Evolutionary conservation across 129 eudicot genomes (phyloP).

Genomic region (Escallonia herrerae): DNA sequence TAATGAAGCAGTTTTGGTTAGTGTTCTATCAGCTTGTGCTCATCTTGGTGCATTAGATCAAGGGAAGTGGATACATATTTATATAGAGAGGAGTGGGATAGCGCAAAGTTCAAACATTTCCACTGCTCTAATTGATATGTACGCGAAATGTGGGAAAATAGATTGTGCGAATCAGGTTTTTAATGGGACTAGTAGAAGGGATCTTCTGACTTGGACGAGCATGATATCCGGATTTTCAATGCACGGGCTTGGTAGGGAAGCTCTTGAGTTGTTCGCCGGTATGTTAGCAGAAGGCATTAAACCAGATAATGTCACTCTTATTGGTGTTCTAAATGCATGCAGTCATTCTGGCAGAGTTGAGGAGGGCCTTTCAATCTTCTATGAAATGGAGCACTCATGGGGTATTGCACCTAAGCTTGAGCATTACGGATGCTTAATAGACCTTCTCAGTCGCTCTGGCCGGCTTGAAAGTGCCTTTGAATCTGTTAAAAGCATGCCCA

Average conservation of each 20-base stretch:
- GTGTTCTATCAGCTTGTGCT: conserved; percentile 38
- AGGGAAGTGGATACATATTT: conserved; percentile 44
- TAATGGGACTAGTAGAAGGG: conserved; percentile 18
- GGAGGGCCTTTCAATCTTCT: conserved; percentile 28
- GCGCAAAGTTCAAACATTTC: conserved; percentile 22
- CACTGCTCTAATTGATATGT: conserved; percentile 43
- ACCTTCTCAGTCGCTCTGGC: conserved; percentile 39
- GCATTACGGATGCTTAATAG: conserved; percentile 49
- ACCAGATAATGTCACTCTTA: conserved; percentile 39
- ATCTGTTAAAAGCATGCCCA: conserved; percentile 26
- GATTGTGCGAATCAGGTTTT: conserved; percentile 31
- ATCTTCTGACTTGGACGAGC: conserved; percentile 38
- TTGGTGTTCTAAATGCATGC: conserved; percentile 44
- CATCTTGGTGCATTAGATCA: conserved; percentile 36
- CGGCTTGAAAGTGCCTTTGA: conserved; percentile 33
- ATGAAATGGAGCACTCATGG: conserved; percentile 22
- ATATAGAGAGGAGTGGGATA: conserved; percentile 21
- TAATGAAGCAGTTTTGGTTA: conserved; percentile 30
- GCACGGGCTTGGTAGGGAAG: conserved; percentile 41
- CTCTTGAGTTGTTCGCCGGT: conserved; percentile 30
- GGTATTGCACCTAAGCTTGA: conserved; percentile 38
- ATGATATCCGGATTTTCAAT: conserved; percentile 38
- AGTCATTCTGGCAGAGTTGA: conserved; percentile 38
- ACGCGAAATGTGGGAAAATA: conserved; percentile 41
- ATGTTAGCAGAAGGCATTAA: conserved; percentile 33